Percentiles rank a stretch among this genome's conserved stretches.
Evolutionary conservation across 331 rosid genomes (phyloP).

Genomic region (Acacia concinna): DNA sequence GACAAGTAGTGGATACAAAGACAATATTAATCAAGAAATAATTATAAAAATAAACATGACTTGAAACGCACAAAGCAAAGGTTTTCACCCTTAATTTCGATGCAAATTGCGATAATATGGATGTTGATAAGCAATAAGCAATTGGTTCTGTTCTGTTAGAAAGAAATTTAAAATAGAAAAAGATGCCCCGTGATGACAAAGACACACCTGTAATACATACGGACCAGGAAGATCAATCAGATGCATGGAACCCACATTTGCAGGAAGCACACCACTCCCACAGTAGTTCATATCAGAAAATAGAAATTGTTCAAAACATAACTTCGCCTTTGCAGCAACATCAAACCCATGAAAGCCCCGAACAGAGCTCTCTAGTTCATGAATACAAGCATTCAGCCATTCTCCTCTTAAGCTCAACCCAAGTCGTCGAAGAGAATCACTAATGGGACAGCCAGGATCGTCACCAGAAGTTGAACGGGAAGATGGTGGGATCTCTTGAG

Average conservation of each 20-base stretch:
- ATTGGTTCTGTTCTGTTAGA: background rate
- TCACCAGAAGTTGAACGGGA: background rate
- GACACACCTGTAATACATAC: conserved; percentile 69
- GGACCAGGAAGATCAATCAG: conserved; percentile 75
- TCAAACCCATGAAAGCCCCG: conserved; percentile 49
- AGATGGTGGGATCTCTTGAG: conserved; percentile 19
- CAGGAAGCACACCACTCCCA: conserved; percentile 73
- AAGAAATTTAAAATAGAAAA: background rate
- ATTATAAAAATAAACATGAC: background rate
- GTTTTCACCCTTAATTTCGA: background rate
- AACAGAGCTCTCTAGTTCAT: conserved; percentile 43
- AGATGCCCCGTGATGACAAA: background rate
- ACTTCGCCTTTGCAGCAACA: conserved; percentile 57
- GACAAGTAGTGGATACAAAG: background rate
- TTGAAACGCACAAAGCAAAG: background rate
- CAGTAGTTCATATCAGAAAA: conserved; percentile 64
- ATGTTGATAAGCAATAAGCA: background rate
- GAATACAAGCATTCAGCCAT: conserved; percentile 59
- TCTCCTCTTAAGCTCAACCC: conserved; percentile 61
- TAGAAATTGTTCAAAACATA: conserved; percentile 72
- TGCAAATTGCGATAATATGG: background rate
- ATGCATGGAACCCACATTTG: conserved; percentile 68
- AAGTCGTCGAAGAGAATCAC: conserved; percentile 50
- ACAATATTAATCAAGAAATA: background rate
- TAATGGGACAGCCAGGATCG: conserved; percentile 47